Conservation (phyloP, 176 grass and related monocot genomes). For the Musa troglodytarum region DNA sequence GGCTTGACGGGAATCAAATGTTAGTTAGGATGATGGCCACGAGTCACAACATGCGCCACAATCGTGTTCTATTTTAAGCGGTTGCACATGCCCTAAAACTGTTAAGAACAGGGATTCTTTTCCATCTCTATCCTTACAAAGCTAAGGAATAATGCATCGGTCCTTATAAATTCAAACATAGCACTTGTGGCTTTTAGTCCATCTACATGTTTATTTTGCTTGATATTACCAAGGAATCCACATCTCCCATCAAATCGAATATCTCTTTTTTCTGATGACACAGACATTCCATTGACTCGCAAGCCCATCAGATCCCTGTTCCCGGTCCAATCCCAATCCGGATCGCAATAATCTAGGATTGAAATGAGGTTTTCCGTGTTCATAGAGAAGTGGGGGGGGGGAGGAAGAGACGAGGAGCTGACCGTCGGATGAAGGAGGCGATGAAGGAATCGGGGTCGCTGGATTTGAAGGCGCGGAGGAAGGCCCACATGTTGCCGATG, state of each 20-base stretch:
- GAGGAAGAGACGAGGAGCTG: neutral
- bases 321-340: too few species aligned
- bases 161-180: too few species aligned
- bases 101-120: too few species aligned
- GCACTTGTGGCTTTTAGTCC: too few species aligned
- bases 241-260: neutral
- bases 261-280: neutral
- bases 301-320: too few species aligned
- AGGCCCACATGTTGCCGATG: constrained; percentile 79
- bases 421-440: constrained; percentile 54
- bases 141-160: too few species aligned
- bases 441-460: constrained; percentile 71
- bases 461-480: constrained; percentile 79
- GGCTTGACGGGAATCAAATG: too few species aligned
- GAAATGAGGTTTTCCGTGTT: neutral
- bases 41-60: too few species aligned
- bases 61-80: too few species aligned
- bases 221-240: neutral
- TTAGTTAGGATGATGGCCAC: too few species aligned
- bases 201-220: neutral
- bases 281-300: neutral
- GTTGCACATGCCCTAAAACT: too few species aligned
- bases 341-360: neutral
- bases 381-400: neutral
- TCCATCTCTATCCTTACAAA: too few species aligned